These are phyloP conservation scores for Candida multigemmis DNA, from an alignment of 805 yeast genomes.

Conservation along the genomic window DNA sequence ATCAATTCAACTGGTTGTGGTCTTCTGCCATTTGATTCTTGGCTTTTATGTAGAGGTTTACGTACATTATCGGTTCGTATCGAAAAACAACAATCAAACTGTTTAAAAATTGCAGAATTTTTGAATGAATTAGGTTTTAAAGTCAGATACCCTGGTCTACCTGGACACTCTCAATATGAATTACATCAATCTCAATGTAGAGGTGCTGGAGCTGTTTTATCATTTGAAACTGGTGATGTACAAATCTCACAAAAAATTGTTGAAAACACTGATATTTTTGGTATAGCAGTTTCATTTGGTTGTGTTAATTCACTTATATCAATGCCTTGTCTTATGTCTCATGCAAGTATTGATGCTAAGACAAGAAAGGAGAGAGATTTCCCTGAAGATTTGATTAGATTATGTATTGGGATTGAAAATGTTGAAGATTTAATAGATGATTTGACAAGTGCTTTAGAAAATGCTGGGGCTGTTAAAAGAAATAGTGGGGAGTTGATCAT, in stretches of 20 bases:
- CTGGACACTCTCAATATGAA: constrained; percentile 72
- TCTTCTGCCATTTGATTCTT: constrained; percentile 83
- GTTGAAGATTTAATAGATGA: constrained; percentile 76
- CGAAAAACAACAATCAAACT: constrained; percentile 81
- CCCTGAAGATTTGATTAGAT: constrained; percentile 85
- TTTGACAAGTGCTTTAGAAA: constrained; percentile 57
- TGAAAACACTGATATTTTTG: constrained; percentile 67
- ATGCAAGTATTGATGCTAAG: constrained; percentile 88
- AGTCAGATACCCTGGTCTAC: constrained; percentile 81
- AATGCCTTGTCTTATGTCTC: constrained; percentile 94
- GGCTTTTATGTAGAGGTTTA: constrained; percentile 83
- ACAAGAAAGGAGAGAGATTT: constrained; percentile 80
- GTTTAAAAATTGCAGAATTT: constrained; percentile 66
- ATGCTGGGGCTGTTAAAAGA: constrained; percentile 49
- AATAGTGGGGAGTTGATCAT: constrained; percentile 32
- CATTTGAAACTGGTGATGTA: constrained; percentile 79
- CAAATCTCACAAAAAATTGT: constrained; percentile 61
- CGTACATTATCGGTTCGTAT: constrained; percentile 81
- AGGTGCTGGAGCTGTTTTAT: constrained; percentile 85
- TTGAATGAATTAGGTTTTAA: constrained; percentile 59
- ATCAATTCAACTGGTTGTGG: constrained; percentile 91
- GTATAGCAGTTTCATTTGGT: constrained; percentile 90
- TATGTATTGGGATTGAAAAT: constrained; percentile 89
- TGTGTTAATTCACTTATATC: constrained; percentile 89
- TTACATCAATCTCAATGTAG: constrained; percentile 67